These are phyloP conservation scores for Bombardia bombarda DNA, from an alignment of 495 filamentous ascomycete genomes.

Conservation along the genomic window DNA sequence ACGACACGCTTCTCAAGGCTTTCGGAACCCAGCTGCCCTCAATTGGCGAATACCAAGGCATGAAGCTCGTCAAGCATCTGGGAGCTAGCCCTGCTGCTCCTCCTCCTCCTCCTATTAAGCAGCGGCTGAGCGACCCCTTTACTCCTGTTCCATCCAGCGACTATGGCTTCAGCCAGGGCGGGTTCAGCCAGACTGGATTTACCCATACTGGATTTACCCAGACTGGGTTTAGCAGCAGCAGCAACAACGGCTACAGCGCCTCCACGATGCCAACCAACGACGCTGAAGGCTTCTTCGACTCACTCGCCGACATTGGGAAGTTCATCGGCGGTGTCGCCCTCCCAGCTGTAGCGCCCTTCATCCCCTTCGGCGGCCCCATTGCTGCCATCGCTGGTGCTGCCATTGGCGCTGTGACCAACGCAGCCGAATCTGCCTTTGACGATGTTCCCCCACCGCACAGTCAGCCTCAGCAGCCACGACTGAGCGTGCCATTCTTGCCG, in stretches of 20 bases:
- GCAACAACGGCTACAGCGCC: too few species aligned
- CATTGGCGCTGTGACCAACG: constrained; percentile 16
- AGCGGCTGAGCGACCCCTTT: too few species aligned
- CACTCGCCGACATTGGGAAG: constrained; percentile 12
- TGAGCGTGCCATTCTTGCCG: constrained; percentile 16
- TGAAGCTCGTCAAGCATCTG: constrained; percentile 6
- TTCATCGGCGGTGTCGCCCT: constrained; percentile 5
- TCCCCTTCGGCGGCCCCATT: constrained; percentile 19
- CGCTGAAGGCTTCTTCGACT: constrained; percentile 19
- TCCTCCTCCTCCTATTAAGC: too few species aligned
- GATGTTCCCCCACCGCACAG: not conserved
- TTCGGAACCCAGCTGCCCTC: not conserved
- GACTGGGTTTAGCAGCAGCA: too few species aligned
- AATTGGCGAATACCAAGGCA: constrained; percentile 6
- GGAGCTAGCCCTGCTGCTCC: not conserved
- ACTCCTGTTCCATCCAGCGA: not conserved
- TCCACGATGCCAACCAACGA: too few species aligned
- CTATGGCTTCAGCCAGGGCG: not conserved
- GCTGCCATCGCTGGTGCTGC: constrained; percentile 11
- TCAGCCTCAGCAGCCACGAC: too few species aligned
- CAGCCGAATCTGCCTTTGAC: constrained; percentile 10
- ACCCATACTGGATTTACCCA: too few species aligned
- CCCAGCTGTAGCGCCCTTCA: constrained; percentile 6
- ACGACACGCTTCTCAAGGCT: constrained; percentile 17
- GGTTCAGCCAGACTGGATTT: not conserved